Percentiles rank a stretch among this genome's conserved stretches.
These are phyloP conservation scores for Russula olivacea DNA, from an alignment of 768 basidiomycete species.

Conservation along the genomic window DNA sequence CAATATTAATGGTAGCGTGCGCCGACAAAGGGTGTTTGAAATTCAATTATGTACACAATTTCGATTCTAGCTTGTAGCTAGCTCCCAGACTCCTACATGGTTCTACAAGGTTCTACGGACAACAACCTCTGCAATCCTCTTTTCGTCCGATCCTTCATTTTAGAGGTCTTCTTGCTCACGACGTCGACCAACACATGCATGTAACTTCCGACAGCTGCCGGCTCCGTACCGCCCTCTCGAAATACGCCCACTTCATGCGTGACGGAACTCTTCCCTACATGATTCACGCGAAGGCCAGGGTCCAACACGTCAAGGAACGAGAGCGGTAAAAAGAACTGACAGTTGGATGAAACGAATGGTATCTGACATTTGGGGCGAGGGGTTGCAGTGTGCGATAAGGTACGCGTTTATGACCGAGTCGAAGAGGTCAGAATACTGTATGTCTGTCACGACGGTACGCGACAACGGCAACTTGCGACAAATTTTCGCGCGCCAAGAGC, in stretches of 20 bases:
- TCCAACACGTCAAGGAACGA: conserved; percentile 69
- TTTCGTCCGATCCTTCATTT: conserved; percentile 40
- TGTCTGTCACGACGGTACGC: too few relatives aligned
- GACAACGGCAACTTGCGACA: too few relatives aligned
- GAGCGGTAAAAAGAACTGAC: conserved; percentile 69
- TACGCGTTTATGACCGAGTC: conserved; percentile 80
- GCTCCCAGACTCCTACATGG: too few relatives aligned
- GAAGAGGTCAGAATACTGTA: too few relatives aligned
- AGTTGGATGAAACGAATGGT: conserved; percentile 72
- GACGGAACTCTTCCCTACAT: conserved; percentile 69
- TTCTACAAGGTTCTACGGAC: conserved; percentile 7
- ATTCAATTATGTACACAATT: too few relatives aligned
- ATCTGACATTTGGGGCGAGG: conserved; percentile 44
- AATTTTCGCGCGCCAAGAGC: too few relatives aligned
- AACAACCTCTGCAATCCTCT: conserved; percentile 46
- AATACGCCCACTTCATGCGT: conserved; percentile 79
- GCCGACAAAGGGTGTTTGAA: too few relatives aligned
- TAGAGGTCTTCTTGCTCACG: conserved; percentile 47
- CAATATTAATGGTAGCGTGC: too few relatives aligned
- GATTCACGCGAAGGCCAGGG: conserved; percentile 61
- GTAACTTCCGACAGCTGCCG: conserved; percentile 50
- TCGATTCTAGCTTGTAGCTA: conserved; percentile 2
- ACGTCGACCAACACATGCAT: conserved; percentile 82
- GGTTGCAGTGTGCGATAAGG: conserved; percentile 58
- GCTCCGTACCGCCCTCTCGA: conserved; percentile 33